Conservation (phyloP, 2,329 filamentous ascomycete genomes). For the Phyllosticta capitalensis region DNA sequence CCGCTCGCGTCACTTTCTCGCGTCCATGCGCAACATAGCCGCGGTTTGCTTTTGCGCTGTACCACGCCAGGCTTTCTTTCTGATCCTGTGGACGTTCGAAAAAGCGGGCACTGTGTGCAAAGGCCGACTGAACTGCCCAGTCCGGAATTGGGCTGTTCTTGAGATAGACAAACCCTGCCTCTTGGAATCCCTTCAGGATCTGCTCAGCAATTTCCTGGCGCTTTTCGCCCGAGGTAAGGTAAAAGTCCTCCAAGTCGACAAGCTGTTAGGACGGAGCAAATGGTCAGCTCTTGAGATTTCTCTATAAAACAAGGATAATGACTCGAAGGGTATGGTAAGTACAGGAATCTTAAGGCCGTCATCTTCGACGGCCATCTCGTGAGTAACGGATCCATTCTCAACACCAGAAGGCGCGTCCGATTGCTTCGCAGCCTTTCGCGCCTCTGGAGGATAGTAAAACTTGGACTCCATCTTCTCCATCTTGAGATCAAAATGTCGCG, state of each 20-base stretch:
- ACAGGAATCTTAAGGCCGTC: conserved; percentile 32
- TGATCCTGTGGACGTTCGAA: conserved; percentile 28
- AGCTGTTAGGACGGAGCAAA: conserved; percentile 40
- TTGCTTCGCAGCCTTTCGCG: too few species aligned
- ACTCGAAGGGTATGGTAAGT: conserved; percentile 3
- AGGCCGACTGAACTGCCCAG: conserved; percentile 51
- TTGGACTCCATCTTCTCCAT: background rate
- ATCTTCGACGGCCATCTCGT: conserved; percentile 23
- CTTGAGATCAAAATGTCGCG: background rate
- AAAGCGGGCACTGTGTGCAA: conserved; percentile 37
- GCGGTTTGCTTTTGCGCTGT: conserved; percentile 38
- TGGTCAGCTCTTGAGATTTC: background rate
- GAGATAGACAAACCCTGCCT: conserved; percentile 82
- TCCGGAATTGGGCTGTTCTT: conserved; percentile 64
- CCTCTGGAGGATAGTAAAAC: background rate
- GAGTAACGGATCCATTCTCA: too few species aligned
- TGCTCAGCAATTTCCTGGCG: conserved; percentile 58
- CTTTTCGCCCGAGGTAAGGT: conserved; percentile 45
- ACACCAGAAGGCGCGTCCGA: too few species aligned
- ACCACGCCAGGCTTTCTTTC: conserved; percentile 32
- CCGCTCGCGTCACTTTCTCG: conserved; percentile 30
- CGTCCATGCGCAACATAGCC: conserved; percentile 39
- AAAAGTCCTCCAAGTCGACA: conserved; percentile 59
- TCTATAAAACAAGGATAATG: background rate
- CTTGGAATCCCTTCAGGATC: conserved; percentile 72